phyloP scores from a whole-genome alignment of 2,329 filamentous ascomycete species.

The Aspergillus puulaauensis region DNA sequence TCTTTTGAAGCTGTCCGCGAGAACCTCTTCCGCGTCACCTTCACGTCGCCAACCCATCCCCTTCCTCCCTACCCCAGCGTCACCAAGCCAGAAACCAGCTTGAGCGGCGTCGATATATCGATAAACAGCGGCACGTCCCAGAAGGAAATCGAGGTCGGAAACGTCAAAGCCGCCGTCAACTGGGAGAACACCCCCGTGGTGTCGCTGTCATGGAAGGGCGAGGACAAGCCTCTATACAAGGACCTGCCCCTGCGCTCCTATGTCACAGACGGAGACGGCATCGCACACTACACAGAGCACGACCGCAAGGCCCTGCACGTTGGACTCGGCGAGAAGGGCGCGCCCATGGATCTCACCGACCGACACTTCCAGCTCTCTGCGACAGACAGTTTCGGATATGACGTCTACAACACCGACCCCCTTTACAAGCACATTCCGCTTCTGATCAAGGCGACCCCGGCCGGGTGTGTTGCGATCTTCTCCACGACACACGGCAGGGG shows the following conservation, averaged over 20 bases:
- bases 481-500: conserved; percentile 66
- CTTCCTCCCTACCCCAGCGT: conserved; percentile 66
- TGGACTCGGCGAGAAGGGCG: conserved; percentile 70
- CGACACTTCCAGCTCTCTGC: conserved; percentile 66
- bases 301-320: conserved; percentile 64
- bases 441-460: conserved; percentile 65
- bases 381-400: conserved; percentile 73
- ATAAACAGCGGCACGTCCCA: conserved; percentile 34
- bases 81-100: conserved; percentile 41
- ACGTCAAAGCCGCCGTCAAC: conserved; percentile 56
- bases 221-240: conserved; percentile 55
- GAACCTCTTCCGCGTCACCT: conserved; percentile 68
- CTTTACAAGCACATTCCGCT: conserved; percentile 75
- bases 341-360: conserved; percentile 69
- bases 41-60: conserved; percentile 61
- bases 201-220: conserved; percentile 53
- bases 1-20: conserved; percentile 61
- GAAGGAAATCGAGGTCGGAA: conserved; percentile 48
- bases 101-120: conserved; percentile 33
- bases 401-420: conserved; percentile 68
- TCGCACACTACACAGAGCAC: conserved; percentile 66
- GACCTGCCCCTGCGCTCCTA: conserved; percentile 69
- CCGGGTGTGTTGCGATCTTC: conserved; percentile 66
- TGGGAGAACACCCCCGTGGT: conserved; percentile 61
- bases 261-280: conserved; percentile 58